Evolutionary conservation across 495 filamentous ascomycete genomes (phyloP).

Genomic region (Acidiella bohemica): DNA sequence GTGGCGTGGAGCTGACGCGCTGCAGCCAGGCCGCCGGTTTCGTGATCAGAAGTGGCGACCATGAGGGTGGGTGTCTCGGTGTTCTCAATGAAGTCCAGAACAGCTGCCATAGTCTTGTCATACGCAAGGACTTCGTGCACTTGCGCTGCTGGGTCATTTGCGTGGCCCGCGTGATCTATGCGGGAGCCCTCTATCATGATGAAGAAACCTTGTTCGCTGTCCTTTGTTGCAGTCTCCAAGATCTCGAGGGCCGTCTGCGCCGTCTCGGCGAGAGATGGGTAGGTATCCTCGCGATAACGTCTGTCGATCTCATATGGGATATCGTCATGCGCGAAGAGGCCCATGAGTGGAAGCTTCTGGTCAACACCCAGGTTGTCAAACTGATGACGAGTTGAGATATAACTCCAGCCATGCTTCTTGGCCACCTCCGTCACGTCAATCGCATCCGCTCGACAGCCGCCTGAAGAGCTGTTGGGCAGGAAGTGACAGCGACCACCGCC

Average conservation of each 20-base stretch:
- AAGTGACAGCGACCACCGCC: conserved; percentile 93
- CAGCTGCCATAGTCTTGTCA: conserved; percentile 68
- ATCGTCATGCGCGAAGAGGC: conserved; percentile 69
- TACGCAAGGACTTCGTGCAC: conserved; percentile 90
- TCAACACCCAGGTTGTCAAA: conserved; percentile 71
- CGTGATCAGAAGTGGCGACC: conserved; percentile 84
- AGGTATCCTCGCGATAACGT: conserved; percentile 56
- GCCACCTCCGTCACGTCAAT: conserved; percentile 55
- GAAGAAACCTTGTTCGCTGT: conserved; percentile 89
- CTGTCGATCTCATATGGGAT: conserved; percentile 91
- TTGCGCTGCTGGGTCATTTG: conserved; percentile 89
- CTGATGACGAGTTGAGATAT: conserved; percentile 53
- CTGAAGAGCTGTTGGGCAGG: conserved; percentile 59
- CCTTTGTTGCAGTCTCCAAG: conserved; percentile 67
- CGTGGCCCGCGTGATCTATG: conserved; percentile 92
- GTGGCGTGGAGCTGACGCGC: conserved; percentile 56
- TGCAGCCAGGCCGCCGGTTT: conserved; percentile 76
- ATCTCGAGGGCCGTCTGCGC: conserved; percentile 63
- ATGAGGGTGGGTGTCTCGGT: conserved; percentile 62
- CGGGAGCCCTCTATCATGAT: conserved; percentile 94
- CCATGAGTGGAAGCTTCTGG: conserved; percentile 69
- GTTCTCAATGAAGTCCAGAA: conserved; percentile 70
- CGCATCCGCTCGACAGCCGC: conserved; percentile 64
- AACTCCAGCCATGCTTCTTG: conserved; percentile 63
- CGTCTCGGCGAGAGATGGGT: conserved; percentile 90